Conservation (phyloP, 2,329 filamentous ascomycete species). For the Cryphonectria japonica region DNA sequence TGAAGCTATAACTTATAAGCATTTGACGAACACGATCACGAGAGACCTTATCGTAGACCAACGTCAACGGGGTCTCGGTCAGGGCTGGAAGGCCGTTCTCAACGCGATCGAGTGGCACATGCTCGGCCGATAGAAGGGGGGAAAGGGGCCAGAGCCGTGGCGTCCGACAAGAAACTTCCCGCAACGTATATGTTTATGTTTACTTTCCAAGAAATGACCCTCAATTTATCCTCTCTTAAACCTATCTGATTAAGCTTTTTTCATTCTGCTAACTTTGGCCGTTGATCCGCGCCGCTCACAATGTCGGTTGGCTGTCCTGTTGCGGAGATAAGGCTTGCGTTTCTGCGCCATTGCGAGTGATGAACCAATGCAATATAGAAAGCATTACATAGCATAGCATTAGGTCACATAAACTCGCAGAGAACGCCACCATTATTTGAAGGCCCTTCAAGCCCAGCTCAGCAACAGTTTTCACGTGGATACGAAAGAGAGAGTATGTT, state of each 20-base stretch:
- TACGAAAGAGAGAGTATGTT: neutral
- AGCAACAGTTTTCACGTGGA: neutral
- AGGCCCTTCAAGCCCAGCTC: no score
- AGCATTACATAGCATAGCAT: neutral
- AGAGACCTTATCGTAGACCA: neutral
- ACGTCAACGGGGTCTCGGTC: neutral
- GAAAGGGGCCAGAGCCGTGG: neutral
- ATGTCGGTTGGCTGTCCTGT: neutral
- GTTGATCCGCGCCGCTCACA: no score
- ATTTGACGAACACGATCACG: neutral
- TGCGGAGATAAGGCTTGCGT: no score
- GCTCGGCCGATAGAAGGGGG: neutral
- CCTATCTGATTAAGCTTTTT: no score
- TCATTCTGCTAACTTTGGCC: neutral
- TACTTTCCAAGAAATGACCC: no score
- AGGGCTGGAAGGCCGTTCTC: no score
- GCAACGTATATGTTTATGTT: no score
- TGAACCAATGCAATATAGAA: neutral
- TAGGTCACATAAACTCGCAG: no score
- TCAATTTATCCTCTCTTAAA: no score
- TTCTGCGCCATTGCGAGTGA: neutral
- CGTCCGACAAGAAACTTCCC: neutral
- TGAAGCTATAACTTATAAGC: neutral
- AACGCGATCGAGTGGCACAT: neutral
- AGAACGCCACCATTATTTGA: neutral